A percentile compares a stretch with the other conserved stretches of the same genome.
phyloP scores from a whole-genome alignment of 257 asterid species.

The Parsonsia alboflavescens region DNA sequence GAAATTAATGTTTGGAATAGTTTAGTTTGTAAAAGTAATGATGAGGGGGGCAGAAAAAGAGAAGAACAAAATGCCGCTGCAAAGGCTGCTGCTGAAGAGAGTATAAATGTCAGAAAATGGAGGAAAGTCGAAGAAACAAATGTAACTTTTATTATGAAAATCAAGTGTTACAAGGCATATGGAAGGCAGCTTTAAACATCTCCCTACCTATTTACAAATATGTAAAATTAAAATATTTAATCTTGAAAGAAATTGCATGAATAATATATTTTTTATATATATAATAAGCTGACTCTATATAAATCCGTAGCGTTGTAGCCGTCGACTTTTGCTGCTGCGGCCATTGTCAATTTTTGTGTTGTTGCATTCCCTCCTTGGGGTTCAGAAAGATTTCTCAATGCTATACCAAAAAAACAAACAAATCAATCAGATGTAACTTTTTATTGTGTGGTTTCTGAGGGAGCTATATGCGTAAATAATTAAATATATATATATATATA shows the following conservation, averaged over 20 bases:
- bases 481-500: too few species aligned
- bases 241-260: conserved; percentile 31
- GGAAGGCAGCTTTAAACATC: conserved; percentile 56
- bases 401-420: conserved; percentile 10
- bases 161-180: background rate
- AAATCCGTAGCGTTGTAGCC: conserved; percentile 19
- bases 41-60: background rate
- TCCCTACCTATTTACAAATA: too few species aligned
- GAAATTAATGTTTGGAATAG: too few species aligned
- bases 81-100: conserved; percentile 19
- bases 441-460: conserved; percentile 22
- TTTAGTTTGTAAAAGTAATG: too few species aligned
- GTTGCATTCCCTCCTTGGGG: conserved; percentile 10
- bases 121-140: conserved; percentile 18
- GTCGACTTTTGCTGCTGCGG: conserved; percentile 47
- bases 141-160: conserved; percentile 6
- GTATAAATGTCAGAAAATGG: conserved; percentile 28
- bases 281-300: conserved; percentile 50
- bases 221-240: too few species aligned
- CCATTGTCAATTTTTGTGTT: conserved; percentile 11
- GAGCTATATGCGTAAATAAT: conserved; percentile 1
- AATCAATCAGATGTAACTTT: conserved; percentile 18
- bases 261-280: too few species aligned
- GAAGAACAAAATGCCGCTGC: conserved; percentile 11
- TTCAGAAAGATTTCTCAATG: background rate